Evolutionary conservation across 1,284 basidiomycete genomes (phyloP).

Genomic region (Dichomitus squalens): DNA sequence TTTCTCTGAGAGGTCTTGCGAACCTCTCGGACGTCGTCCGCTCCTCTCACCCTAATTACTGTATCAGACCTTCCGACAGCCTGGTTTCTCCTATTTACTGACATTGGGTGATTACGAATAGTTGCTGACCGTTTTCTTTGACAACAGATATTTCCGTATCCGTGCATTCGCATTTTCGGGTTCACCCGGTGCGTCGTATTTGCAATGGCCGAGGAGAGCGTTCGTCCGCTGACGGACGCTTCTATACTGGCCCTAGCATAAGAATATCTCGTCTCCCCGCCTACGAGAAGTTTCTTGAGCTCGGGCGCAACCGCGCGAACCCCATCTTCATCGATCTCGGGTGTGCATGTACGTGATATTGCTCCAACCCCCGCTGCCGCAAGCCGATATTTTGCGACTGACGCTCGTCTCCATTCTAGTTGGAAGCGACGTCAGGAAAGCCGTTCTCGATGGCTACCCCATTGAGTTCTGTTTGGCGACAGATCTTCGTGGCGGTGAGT

Average conservation of each 20-base stretch:
- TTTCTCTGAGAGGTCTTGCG: too few species aligned
- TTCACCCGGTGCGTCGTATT: constrained; percentile 17
- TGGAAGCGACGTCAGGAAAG: constrained; percentile 45
- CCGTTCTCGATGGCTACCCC: constrained; percentile 41
- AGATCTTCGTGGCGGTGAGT: constrained; percentile 36
- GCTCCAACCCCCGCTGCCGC: neutral
- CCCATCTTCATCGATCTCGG: constrained; percentile 49
- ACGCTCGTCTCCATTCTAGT: constrained; percentile 31
- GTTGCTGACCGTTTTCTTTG: neutral
- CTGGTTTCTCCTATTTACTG: neutral
- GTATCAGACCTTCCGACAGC: too few species aligned
- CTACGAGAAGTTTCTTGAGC: constrained; percentile 43
- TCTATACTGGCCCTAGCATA: constrained; percentile 20
- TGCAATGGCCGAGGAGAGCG: neutral
- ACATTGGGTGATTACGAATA: neutral
- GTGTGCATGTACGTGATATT: constrained; percentile 46
- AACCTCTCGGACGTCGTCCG: too few species aligned
- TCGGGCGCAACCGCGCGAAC: constrained; percentile 38
- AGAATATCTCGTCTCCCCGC: constrained; percentile 40
- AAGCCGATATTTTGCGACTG: too few species aligned
- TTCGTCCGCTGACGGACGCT: neutral
- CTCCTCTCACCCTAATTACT: too few species aligned
- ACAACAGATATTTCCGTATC: constrained; percentile 15
- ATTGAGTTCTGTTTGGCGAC: constrained; percentile 36
- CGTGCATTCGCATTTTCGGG: constrained; percentile 21